Conservation (phyloP, 257 asterid species). For the Eustoma russellianum region DNA sequence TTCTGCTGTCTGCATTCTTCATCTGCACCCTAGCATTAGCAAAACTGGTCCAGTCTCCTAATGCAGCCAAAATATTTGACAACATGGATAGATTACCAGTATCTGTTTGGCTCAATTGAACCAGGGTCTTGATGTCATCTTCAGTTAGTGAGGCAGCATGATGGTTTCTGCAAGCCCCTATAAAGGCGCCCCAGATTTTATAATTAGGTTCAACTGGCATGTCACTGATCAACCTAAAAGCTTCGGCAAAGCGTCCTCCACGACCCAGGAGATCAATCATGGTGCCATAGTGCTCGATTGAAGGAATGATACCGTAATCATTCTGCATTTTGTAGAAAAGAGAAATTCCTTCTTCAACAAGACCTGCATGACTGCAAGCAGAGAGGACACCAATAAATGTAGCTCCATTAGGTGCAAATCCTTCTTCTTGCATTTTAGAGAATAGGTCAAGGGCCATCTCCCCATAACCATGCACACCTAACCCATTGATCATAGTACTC, state of each 20-base stretch:
- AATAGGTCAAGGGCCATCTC: constrained; percentile 51
- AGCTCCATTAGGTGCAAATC: constrained; percentile 54
- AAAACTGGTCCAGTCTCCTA: constrained; percentile 59
- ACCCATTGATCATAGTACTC: constrained; percentile 77
- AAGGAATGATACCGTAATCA: constrained; percentile 41
- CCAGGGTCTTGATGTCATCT: constrained; percentile 35
- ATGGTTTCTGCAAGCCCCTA: constrained; percentile 71
- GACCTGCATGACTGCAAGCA: constrained; percentile 68
- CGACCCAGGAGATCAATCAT: constrained; percentile 76
- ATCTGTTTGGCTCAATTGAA: constrained; percentile 36
- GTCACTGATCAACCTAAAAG: constrained; percentile 40
- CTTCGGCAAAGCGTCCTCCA: constrained; percentile 59
- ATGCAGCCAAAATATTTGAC: constrained; percentile 51
- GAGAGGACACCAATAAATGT: constrained; percentile 55
- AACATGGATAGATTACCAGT: constrained; percentile 36
- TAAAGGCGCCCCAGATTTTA: constrained; percentile 63
- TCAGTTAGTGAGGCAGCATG: constrained; percentile 35
- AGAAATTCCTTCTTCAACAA: constrained; percentile 44
- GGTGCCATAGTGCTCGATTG: constrained; percentile 76
- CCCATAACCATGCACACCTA: constrained; percentile 63
- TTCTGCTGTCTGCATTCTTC: constrained; percentile 31
- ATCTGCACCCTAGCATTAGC: constrained; percentile 44
- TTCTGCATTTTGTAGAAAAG: constrained; percentile 55
- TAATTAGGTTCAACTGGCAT: constrained; percentile 80
- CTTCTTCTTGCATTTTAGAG: constrained; percentile 43